Base-by-base conservation (phyloP, 2,329 filamentous ascomycete genomes). In the Davidsoniella virescens region DNA sequence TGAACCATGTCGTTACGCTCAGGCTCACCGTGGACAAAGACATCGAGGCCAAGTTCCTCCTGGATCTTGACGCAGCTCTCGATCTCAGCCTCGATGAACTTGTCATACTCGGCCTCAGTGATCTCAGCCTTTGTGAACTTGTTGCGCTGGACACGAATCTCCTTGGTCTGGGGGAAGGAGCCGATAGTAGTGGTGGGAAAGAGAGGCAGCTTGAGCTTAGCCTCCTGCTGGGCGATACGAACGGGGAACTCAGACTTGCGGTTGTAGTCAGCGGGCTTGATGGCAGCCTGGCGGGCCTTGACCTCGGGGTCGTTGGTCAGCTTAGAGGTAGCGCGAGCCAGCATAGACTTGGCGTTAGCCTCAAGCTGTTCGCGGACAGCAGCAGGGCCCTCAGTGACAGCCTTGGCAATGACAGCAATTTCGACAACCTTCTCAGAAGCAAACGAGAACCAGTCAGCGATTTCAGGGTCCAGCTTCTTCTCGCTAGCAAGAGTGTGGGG, bases 1-100 rank as follows among this genome's bases (percentile, higher is more conserved):
- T 98, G 92, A 49, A 98, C 92, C 92, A 98, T 98, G 81, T 98
- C 92, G 74, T 98, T 98, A 69, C 92, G 87, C 80, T 98, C 92
- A 54, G 92, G 92, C 78, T 98, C 92, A 66, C 92, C 92, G 75
- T 98, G 92, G 57, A 98, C 92, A 65, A 84, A 86, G 67, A 98
- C 92, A 61, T 98, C 92, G 50, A 98, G 82, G 68, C 80, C 87
- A 63, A 98, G 88, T 74, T 96, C 92, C 63, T 96, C 87, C 74
- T 98, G 92, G 69, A 96, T 85, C 76, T 87, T 85, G 70, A 98
- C 78, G 64, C 90, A 87, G 56, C 93, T 82, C 63, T 87, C 75
- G 61, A 98, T 98, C 79, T 98, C 92, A 76, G 94, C 84, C 78
- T 96, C 86, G 61, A 98, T 98, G 78, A 98, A 98, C 70, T 86